Evolutionary conservation across 176 grass and related monocot species (phyloP).

Genomic region (Poa annua): DNA sequence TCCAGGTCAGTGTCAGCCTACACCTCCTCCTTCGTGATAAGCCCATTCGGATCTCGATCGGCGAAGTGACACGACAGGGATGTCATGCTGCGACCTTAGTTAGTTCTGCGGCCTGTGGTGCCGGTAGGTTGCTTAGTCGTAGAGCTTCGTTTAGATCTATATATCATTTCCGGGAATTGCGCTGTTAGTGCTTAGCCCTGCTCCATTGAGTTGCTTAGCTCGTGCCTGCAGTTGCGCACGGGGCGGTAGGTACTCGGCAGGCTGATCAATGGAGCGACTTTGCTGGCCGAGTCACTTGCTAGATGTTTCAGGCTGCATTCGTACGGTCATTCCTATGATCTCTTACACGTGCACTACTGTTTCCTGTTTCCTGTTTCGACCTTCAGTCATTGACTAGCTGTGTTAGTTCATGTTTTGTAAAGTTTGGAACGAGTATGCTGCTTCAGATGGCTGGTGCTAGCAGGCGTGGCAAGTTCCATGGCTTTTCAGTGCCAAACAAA

Average conservation of each 20-base stretch:
- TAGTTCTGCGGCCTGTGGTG: not conserved
- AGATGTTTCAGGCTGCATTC: too few relatives aligned
- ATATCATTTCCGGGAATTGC: not conserved
- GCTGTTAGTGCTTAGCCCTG: not conserved
- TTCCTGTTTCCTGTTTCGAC: not conserved
- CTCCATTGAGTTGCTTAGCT: not conserved
- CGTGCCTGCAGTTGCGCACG: not conserved
- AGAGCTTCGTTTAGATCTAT: not conserved
- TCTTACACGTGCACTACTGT: not conserved
- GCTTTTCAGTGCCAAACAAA: not conserved
- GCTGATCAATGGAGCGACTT: not conserved
- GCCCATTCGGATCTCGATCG: slow-evolving; percentile 29
- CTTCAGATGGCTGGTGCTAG: not conserved
- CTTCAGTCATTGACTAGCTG: not conserved
- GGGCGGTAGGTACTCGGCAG: too few relatives aligned
- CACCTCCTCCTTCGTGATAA: slow-evolving; percentile 3
- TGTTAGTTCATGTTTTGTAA: not conserved
- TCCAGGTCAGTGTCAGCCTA: slow-evolving; percentile 43
- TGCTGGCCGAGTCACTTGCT: not conserved
- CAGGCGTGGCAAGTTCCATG: not conserved
- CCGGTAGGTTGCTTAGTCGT: not conserved
- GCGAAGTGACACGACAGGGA: not conserved
- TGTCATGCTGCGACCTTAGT: not conserved
- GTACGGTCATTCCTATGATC: not conserved
- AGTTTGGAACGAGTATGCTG: not conserved